These are phyloP conservation scores for Daedaleopsis nitida DNA, from an alignment of 768 basidiomycete species.

Conservation along the genomic window DNA sequence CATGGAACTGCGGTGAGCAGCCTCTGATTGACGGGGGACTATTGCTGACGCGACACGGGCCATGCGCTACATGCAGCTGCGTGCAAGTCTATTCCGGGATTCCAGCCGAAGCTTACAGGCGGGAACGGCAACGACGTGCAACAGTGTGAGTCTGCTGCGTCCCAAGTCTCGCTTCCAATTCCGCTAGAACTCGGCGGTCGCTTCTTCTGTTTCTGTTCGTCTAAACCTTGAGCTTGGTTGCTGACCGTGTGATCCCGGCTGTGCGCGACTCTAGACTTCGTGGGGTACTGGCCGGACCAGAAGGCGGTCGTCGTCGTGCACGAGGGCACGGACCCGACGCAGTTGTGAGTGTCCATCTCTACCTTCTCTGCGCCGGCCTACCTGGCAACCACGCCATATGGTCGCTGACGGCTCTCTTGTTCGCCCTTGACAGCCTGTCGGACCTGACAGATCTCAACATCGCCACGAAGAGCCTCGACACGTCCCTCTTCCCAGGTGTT, in stretches of 20 bases:
- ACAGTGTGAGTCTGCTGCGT: slow-evolving; percentile 43
- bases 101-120: slow-evolving; percentile 44
- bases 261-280: slow-evolving; percentile 56
- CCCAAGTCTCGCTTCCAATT: neutral
- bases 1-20: slow-evolving; percentile 45
- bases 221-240: neutral
- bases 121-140: slow-evolving; percentile 53
- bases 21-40: neutral
- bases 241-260: neutral
- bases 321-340: slow-evolving; percentile 59
- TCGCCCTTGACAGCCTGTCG: slow-evolving; percentile 40
- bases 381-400: neutral
- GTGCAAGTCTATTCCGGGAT: slow-evolving; percentile 43
- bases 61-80: slow-evolving; percentile 33
- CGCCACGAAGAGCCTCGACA: slow-evolving; percentile 39
- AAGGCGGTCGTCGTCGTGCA: slow-evolving; percentile 61
- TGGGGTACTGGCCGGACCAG: slow-evolving; percentile 55
- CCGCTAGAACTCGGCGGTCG: no score
- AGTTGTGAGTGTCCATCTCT: slow-evolving; percentile 43
- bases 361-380: neutral
- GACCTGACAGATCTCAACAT: slow-evolving; percentile 53
- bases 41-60: neutral
- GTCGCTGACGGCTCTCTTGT: neutral
- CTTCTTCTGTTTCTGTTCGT: neutral
- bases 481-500: slow-evolving; percentile 58